A percentile compares a stretch with the other conserved stretches of the same genome.
phyloP scores from a whole-genome alignment of 2,329 filamentous ascomycete species.

The Fusarium sp. region DNA sequence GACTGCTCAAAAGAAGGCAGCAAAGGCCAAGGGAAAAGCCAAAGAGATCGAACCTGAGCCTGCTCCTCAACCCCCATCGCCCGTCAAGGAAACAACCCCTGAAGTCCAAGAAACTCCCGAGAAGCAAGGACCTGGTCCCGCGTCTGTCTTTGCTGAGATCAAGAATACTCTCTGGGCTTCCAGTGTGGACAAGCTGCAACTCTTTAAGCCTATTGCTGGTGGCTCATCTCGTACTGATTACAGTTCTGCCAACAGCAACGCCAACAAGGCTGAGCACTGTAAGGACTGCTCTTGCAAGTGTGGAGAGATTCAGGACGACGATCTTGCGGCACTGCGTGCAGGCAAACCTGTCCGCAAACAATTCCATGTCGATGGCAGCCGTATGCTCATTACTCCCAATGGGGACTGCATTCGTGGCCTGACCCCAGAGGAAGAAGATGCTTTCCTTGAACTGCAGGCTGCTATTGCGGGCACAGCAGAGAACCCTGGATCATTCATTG shows the following conservation, averaged over 20 bases:
- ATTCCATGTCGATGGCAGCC: slow-evolving; percentile 67
- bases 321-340: slow-evolving; percentile 65
- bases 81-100: slow-evolving; percentile 32
- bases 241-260: slow-evolving; percentile 27
- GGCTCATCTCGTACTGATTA: slow-evolving; percentile 48
- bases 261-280: slow-evolving; percentile 49
- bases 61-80: slow-evolving; percentile 31
- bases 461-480: slow-evolving; percentile 62
- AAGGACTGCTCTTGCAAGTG: slow-evolving; percentile 55
- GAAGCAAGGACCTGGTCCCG: slow-evolving; percentile 49
- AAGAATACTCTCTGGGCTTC: slow-evolving; percentile 50
- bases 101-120: slow-evolving; percentile 42
- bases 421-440: slow-evolving; percentile 74
- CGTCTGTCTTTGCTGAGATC: slow-evolving; percentile 53
- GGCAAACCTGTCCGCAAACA: slow-evolving; percentile 71
- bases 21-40: slow-evolving; percentile 49
- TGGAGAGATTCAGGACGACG: slow-evolving; percentile 58
- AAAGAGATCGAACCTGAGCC: slow-evolving; percentile 43
- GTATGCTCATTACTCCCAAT: slow-evolving; percentile 79
- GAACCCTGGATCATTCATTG: slow-evolving; percentile 67
- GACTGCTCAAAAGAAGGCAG: slow-evolving; percentile 47
- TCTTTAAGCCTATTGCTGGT: slow-evolving; percentile 53
- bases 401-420: slow-evolving; percentile 82
- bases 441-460: slow-evolving; percentile 76
- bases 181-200: slow-evolving; percentile 51